Evolutionary conservation across 2,329 filamentous ascomycete species (phyloP).

Genomic region (Malbranchea cinnamomea): DNA sequence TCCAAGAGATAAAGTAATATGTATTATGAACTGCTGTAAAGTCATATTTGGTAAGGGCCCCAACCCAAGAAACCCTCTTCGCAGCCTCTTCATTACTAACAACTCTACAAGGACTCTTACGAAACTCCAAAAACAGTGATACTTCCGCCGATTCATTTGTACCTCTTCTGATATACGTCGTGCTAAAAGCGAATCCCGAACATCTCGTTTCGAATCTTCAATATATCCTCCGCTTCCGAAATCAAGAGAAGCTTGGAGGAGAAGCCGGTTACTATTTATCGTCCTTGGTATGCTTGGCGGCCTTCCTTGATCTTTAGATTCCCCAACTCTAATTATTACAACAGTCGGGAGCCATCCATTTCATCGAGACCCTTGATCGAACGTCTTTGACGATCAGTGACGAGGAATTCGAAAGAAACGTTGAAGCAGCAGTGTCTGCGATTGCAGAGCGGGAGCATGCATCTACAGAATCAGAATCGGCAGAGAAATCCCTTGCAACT

Average conservation of each 20-base stretch:
- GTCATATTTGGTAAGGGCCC: conserved; percentile 71
- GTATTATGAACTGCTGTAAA: conserved; percentile 96
- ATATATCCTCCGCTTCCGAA: conserved; percentile 91
- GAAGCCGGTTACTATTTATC: conserved; percentile 97
- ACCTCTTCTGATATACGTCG: conserved; percentile 86
- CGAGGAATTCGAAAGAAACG: conserved; percentile 87
- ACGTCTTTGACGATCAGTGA: conserved; percentile 87
- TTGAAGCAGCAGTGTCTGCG: conserved; percentile 89
- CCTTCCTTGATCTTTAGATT: conserved; percentile 1
- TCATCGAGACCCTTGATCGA: conserved; percentile 90
- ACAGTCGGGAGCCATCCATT: conserved; percentile 65
- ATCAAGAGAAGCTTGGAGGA: conserved; percentile 93
- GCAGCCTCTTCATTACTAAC: conserved; percentile 10
- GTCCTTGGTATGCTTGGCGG: conserved; percentile 49
- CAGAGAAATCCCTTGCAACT: conserved; percentile 35
- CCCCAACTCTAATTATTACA: conserved; percentile 7
- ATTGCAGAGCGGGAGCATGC: conserved; percentile 91
- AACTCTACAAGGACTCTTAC: conserved; percentile 51
- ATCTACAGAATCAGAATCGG: conserved; percentile 39
- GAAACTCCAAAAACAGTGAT: conserved; percentile 73
- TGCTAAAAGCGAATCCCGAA: conserved; percentile 85
- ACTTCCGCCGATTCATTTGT: conserved; percentile 95
- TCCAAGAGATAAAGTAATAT: conserved; percentile 97
- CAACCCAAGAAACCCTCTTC: too few relatives aligned
- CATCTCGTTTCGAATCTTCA: conserved; percentile 95